phyloP scores from a whole-genome alignment of 176 grass and related monocot species.

The Phoenix roebelenii region DNA sequence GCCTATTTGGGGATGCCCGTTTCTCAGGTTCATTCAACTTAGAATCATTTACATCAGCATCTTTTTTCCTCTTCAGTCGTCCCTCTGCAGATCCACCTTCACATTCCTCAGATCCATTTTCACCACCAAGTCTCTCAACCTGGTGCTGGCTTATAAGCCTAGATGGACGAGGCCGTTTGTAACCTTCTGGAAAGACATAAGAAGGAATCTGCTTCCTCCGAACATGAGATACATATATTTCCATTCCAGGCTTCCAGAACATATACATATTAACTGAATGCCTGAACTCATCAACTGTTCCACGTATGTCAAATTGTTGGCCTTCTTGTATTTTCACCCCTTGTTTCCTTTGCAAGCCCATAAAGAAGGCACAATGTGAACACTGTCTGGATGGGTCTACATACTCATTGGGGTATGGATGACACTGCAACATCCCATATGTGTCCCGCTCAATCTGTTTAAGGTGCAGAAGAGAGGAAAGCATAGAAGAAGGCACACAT shows the following conservation, averaged over 20 bases:
- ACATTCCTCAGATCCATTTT: conserved; percentile 18
- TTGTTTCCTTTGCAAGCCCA: conserved; percentile 92
- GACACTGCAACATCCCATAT: conserved; percentile 79
- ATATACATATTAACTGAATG: conserved; percentile 63
- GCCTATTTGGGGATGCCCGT: conserved; percentile 26
- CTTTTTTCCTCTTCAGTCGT: conserved; percentile 30
- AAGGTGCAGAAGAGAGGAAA: neutral
- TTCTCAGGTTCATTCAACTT: conserved; percentile 26
- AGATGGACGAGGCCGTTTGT: conserved; percentile 43
- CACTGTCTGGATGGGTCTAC: conserved; percentile 56
- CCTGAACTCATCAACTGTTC: conserved; percentile 91
- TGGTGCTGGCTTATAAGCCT: conserved; percentile 36
- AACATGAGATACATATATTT: conserved; percentile 92
- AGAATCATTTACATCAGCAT: conserved; percentile 21
- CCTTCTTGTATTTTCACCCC: conserved; percentile 85
- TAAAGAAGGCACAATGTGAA: conserved; percentile 93
- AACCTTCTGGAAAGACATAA: conserved; percentile 87
- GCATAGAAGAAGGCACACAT: neutral
- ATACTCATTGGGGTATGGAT: conserved; percentile 90
- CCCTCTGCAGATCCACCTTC: conserved; percentile 22
- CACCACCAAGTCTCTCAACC: conserved; percentile 29
- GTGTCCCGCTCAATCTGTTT: conserved; percentile 95
- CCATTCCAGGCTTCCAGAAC: conserved; percentile 94
- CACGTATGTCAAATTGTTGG: conserved; percentile 96
- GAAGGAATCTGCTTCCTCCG: conserved; percentile 72